Percentiles rank a stretch among this genome's conserved stretches.
phyloP scores from a whole-genome alignment of 108 stramenopile genomes.

The Thalassiosira profunda region DNA sequence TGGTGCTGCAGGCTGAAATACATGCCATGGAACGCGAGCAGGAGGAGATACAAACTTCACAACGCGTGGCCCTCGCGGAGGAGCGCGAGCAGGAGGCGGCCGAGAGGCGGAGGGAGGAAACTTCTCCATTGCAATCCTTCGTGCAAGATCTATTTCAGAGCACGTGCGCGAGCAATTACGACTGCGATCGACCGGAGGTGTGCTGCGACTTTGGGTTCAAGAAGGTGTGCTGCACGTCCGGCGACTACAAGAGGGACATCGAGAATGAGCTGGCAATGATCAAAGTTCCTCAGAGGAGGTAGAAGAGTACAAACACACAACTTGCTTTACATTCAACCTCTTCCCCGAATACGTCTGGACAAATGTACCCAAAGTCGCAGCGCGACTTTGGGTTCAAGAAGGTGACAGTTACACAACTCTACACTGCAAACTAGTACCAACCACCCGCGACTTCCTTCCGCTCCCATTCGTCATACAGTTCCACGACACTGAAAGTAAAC shows the following conservation, averaged over 20 bases:
- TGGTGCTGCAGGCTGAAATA: conserved; percentile 48
- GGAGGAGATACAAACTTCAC: conserved; percentile 6
- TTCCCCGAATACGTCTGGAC: too few species aligned
- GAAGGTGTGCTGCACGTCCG: conserved; percentile 58
- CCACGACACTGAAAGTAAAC: too few species aligned
- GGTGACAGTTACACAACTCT: too few species aligned
- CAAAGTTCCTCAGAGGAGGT: conserved; percentile 2
- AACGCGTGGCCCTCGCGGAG: conserved; percentile 5
- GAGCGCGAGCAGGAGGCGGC: conserved; percentile 16
- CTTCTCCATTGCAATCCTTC: conserved; percentile 48
- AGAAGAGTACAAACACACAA: too few species aligned
- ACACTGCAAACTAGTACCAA: too few species aligned
- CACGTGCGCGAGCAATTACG: conserved; percentile 69
- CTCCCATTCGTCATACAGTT: too few species aligned
- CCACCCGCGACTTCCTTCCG: too few species aligned
- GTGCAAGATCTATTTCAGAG: conserved; percentile 55
- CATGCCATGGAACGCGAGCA: conserved; percentile 45
- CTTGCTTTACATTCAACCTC: too few species aligned
- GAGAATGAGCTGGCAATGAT: background rate
- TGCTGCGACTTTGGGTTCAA: conserved; percentile 81
- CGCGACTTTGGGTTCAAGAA: too few species aligned
- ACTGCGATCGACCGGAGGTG: conserved; percentile 64
- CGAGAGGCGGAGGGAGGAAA: conserved; percentile 3
- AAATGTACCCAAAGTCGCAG: too few species aligned
- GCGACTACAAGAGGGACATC: conserved; percentile 8